These are phyloP conservation scores for Cenchrus purpureus DNA, from an alignment of 176 grass and related monocot genomes.

Conservation along the genomic window DNA sequence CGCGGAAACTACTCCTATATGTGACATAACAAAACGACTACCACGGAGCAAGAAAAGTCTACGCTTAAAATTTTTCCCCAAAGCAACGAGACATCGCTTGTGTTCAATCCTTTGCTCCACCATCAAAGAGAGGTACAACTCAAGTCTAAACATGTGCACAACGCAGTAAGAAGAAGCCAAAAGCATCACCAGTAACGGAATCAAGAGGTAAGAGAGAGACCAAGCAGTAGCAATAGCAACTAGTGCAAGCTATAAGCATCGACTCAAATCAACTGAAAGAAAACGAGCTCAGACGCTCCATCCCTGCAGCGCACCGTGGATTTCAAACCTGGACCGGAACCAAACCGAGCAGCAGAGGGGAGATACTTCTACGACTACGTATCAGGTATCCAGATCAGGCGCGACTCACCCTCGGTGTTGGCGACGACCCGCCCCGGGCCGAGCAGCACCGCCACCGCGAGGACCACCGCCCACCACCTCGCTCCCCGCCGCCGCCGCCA, in stretches of 20 bases:
- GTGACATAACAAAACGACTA: background rate
- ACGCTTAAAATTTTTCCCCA: background rate
- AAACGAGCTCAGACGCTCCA: background rate
- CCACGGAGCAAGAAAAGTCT: background rate
- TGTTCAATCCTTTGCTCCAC: conserved; percentile 11
- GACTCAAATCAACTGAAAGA: background rate
- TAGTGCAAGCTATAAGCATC: background rate
- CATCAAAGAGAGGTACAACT: background rate
- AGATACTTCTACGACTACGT: too few species aligned
- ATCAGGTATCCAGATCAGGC: conserved; percentile 24
- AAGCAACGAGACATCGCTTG: background rate
- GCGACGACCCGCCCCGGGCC: conserved; percentile 46
- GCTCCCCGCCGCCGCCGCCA: conserved; percentile 32
- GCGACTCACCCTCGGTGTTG: conserved; percentile 54
- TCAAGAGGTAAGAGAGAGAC: background rate
- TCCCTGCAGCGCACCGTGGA: background rate
- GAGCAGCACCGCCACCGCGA: conserved; percentile 18
- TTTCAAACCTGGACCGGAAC: background rate
- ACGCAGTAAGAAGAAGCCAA: background rate
- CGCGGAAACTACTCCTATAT: background rate
- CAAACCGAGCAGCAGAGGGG: background rate
- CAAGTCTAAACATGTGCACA: background rate
- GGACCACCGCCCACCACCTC: conserved; percentile 38
- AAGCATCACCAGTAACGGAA: background rate
- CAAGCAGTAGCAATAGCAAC: background rate